These are phyloP conservation scores for Domatiomyces catenatus DNA, from an alignment of 2,329 filamentous ascomycete genomes.

Conservation along the genomic window DNA sequence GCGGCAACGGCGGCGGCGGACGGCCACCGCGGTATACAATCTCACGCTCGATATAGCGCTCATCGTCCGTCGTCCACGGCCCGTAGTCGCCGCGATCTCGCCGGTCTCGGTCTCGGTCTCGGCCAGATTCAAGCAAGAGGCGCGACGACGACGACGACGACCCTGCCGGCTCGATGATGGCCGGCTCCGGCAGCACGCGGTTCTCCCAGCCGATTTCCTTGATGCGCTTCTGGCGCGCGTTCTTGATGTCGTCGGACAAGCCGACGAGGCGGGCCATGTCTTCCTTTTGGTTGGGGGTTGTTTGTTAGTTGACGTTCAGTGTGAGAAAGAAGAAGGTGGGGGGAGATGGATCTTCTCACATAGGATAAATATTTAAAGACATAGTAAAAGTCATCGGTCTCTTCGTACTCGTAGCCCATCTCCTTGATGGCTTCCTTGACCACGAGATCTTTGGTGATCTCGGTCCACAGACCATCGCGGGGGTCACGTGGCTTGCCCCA, in stretches of 20 bases:
- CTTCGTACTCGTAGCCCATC: slow-evolving; percentile 74
- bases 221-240: slow-evolving; percentile 43
- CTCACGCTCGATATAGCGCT: slow-evolving; percentile 17
- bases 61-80: slow-evolving; percentile 17
- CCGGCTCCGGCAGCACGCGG: slow-evolving; percentile 14
- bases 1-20: slow-evolving; percentile 13
- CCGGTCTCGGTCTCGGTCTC: not conserved
- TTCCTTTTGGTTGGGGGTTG: slow-evolving; percentile 40
- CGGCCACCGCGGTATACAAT: slow-evolving; percentile 16
- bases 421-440: slow-evolving; percentile 72
- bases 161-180: slow-evolving; percentile 9
- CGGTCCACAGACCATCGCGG: slow-evolving; percentile 69
- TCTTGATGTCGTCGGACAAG: slow-evolving; percentile 66
- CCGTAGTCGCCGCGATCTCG: not conserved
- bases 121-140: not conserved
- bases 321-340: not conserved
- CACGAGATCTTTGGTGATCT: slow-evolving; percentile 88
- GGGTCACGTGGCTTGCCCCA: slow-evolving; percentile 24
- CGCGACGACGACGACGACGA: slow-evolving; percentile 10
- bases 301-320: slow-evolving; percentile 17
- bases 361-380: slow-evolving; percentile 80
- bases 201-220: slow-evolving; percentile 41
- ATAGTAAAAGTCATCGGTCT: slow-evolving; percentile 81
- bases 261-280: slow-evolving; percentile 75
- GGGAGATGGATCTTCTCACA: slow-evolving; percentile 43